These are phyloP conservation scores for Solanum hybrid DNA, from an alignment of 305 asterid species.

Conservation along the genomic window DNA sequence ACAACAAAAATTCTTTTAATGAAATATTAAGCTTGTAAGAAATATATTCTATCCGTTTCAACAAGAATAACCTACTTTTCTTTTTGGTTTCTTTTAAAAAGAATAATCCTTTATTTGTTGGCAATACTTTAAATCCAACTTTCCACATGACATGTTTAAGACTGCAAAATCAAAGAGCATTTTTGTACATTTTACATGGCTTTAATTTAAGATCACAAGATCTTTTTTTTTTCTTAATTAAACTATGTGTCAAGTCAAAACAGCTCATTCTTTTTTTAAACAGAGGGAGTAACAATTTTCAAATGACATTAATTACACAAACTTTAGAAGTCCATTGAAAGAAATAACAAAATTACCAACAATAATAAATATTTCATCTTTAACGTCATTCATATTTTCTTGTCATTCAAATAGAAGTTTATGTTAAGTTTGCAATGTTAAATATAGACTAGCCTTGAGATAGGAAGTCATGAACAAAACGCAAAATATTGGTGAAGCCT, in stretches of 20 bases:
- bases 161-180: background rate
- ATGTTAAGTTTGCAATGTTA: background rate
- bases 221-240: too few species aligned
- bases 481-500: background rate
- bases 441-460: background rate
- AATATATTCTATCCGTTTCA: background rate
- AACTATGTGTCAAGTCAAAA: background rate
- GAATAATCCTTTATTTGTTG: too few species aligned
- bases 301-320: background rate
- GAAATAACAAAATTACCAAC: background rate
- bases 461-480: background rate
- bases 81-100: background rate
- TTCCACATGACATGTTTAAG: background rate
- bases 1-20: background rate
- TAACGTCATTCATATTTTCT: background rate
- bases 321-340: background rate
- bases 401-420: background rate
- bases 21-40: background rate
- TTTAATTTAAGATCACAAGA: too few species aligned
- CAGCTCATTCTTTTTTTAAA: background rate
- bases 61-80: too few species aligned
- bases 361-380: background rate
- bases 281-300: background rate
- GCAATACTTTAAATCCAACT: too few species aligned
- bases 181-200: background rate